Percentiles rank a stretch among this genome's conserved stretches.
Conservation (phyloP, 1,284 basidiomycete genomes). For the Dichomitus squalens region DNA sequence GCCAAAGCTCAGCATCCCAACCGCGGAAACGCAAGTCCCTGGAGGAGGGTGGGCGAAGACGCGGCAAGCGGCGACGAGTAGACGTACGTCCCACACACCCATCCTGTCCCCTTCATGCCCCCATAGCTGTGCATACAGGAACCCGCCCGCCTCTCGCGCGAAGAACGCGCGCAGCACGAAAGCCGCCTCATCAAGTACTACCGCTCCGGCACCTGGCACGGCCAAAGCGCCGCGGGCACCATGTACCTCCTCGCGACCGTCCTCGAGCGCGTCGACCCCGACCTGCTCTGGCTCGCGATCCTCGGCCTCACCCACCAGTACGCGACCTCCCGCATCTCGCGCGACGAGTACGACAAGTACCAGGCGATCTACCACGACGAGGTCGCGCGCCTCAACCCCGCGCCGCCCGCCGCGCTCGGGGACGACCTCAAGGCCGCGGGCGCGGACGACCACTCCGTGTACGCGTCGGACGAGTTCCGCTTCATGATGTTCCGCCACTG, state of each 20-base stretch:
- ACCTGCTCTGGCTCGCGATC: slow-evolving; percentile 95
- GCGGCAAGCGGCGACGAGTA: slow-evolving; percentile 53
- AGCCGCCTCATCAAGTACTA: slow-evolving; percentile 82
- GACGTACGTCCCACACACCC: slow-evolving; percentile 40
- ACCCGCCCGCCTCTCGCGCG: slow-evolving; percentile 60
- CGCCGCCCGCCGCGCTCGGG: slow-evolving; percentile 39
- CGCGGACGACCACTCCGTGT: slow-evolving; percentile 82
- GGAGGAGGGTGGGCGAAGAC: slow-evolving; percentile 41
- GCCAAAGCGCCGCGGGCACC: slow-evolving; percentile 88
- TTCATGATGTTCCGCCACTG: slow-evolving; percentile 98
- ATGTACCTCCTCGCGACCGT: slow-evolving; percentile 90
- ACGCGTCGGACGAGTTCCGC: slow-evolving; percentile 83
- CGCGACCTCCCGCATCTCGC: slow-evolving; percentile 83
- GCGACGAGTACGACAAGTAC: slow-evolving; percentile 82
- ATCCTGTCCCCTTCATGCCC: not conserved
- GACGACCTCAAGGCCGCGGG: slow-evolving; percentile 53
- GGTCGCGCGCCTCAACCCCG: slow-evolving; percentile 85
- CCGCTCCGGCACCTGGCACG: slow-evolving; percentile 81
- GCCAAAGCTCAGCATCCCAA: slow-evolving; percentile 33
- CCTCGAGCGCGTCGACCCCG: slow-evolving; percentile 90
- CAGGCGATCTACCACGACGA: slow-evolving; percentile 85
- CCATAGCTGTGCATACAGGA: slow-evolving; percentile 25
- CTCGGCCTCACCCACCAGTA: slow-evolving; percentile 95
- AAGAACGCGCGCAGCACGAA: slow-evolving; percentile 67
- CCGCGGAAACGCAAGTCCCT: slow-evolving; percentile 61